Conservation (phyloP, 169 alveolate genomes). For the Condylostoma magnum region DNA sequence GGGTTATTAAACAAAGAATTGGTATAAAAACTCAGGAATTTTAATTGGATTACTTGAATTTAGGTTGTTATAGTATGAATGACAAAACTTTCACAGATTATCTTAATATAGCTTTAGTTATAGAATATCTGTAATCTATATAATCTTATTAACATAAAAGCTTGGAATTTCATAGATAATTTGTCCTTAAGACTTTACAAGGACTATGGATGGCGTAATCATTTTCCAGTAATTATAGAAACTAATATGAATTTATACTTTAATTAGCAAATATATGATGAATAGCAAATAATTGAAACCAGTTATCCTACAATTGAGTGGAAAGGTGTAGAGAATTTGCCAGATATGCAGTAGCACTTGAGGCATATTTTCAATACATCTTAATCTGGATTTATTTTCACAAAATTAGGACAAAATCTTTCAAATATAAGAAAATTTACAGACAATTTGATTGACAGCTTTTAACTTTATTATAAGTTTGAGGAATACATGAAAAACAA, state of each 20-base stretch:
- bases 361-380: slow-evolving; percentile 33
- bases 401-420: slow-evolving; percentile 27
- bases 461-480: not conserved
- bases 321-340: slow-evolving; percentile 18
- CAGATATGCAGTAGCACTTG: not conserved
- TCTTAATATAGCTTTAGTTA: slow-evolving; percentile 16
- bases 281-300: not conserved
- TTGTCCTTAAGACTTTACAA: no score
- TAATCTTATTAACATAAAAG: slow-evolving; percentile 14
- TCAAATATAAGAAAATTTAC: not conserved
- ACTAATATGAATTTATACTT: slow-evolving; percentile 28
- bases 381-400: slow-evolving; percentile 25
- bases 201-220: slow-evolving; percentile 42
- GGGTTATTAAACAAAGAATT: slow-evolving; percentile 31
- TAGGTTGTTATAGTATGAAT: slow-evolving; percentile 44
- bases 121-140: slow-evolving; percentile 21
- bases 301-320: slow-evolving; percentile 47
- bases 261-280: slow-evolving; percentile 40
- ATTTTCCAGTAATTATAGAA: slow-evolving; percentile 56
- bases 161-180: slow-evolving; percentile 19
- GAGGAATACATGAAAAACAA: not conserved
- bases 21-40: slow-evolving; percentile 44
- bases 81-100: not conserved
- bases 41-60: slow-evolving; percentile 38
- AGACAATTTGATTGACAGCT: not conserved